A percentile compares a stretch with the other conserved stretches of the same genome.
These are phyloP conservation scores for Flaveria bidentis DNA, from an alignment of 129 eudicot species.

Conservation along the genomic window DNA sequence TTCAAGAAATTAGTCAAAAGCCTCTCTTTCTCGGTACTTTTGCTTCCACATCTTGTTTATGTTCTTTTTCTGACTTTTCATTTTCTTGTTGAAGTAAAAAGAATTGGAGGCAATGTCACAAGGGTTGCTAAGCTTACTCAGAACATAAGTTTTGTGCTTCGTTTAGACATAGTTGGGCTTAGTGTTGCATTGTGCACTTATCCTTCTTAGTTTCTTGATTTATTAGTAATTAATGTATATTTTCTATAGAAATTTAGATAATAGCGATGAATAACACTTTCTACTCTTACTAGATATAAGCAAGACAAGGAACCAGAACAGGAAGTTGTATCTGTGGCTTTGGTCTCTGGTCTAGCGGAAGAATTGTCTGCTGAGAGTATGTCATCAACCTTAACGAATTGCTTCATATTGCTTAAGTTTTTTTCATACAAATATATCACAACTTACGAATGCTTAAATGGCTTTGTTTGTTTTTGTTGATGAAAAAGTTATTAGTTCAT, in stretches of 20 bases:
- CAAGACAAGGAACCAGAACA: conserved; percentile 98
- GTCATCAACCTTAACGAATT: conserved; percentile 22
- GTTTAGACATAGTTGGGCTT: background rate
- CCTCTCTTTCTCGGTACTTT: background rate
- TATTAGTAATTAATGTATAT: background rate
- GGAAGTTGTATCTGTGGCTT: conserved; percentile 71
- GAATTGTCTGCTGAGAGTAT: conserved; percentile 78
- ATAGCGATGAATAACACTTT: background rate
- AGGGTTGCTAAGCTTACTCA: conserved; percentile 87
- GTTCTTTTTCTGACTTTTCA: background rate
- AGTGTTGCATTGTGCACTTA: background rate
- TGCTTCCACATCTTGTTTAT: conserved; percentile 1
- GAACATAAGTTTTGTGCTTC: conserved; percentile 67
- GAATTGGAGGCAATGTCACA: conserved; percentile 88
- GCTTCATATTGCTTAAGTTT: background rate
- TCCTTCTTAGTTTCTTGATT: background rate
- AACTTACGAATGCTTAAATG: background rate
- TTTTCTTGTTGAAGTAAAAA: conserved; percentile 62
- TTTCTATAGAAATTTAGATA: background rate
- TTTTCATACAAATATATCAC: background rate
- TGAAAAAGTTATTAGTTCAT: background rate
- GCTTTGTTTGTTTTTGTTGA: background rate
- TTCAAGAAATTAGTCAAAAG: no score
- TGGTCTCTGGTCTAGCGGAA: conserved; percentile 72
- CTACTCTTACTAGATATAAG: conserved; percentile 61